phyloP scores from a whole-genome alignment of 1,284 basidiomycete genomes.

The Ceratobasidium sp. region DNA sequence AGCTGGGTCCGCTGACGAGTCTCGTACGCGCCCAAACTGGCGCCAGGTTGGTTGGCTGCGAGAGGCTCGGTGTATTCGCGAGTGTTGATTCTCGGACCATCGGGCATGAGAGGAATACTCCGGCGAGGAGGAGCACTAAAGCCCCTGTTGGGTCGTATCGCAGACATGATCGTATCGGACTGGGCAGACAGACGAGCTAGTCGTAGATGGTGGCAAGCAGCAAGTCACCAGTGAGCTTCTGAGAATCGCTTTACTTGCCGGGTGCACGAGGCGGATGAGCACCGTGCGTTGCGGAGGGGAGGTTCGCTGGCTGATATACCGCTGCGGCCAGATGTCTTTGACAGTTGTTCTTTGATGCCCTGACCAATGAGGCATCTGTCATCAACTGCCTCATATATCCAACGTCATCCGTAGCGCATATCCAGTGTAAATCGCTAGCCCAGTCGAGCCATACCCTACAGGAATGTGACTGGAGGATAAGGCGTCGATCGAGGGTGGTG shows the following conservation, averaged over 20 bases:
- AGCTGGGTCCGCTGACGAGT: constrained; percentile 33
- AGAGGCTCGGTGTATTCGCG: constrained; percentile 16
- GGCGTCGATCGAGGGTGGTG: not conserved
- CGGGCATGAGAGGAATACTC: not conserved
- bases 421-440: not conserved
- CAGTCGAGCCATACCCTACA: not conserved
- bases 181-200: not conserved
- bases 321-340: no score
- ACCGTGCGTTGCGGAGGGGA: not conserved
- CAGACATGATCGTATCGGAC: not conserved
- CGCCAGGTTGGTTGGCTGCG: not conserved
- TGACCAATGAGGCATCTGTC: not conserved
- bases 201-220: not conserved
- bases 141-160: not conserved
- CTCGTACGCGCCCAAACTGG: constrained; percentile 25
- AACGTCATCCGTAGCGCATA: not conserved
- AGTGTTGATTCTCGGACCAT: not conserved
- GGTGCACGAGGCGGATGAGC: constrained; percentile 3
- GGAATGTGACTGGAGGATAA: not conserved
- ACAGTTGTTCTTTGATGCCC: not conserved
- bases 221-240: not conserved
- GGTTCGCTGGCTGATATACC: not conserved
- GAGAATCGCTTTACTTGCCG: not conserved
- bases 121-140: not conserved
- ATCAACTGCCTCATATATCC: not conserved